Evolutionary conservation across 148 eudicot species (phyloP), one percentile per base, ranked within the genome.

Genomic region (Cornus florida): DNA sequence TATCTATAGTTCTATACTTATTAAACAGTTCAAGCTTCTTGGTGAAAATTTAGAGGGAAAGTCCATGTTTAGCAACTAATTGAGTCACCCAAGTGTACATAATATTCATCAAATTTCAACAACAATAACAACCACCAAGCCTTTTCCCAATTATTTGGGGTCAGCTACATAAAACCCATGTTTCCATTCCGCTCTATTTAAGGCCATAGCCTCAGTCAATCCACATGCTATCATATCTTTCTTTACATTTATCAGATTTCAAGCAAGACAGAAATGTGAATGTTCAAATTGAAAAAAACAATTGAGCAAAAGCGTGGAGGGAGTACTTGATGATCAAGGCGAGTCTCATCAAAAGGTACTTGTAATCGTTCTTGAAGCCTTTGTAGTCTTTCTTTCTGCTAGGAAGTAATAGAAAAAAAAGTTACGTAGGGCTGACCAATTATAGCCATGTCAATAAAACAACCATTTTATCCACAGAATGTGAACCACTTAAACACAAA

Each of bases 251-350:
- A 8, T n/a, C 32, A 43, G 22, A 73, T 67, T 14, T 20, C 13
- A 41, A 69, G 69, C 14, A 39, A 57, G 57, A 33, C 7, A 17
- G 35, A 70, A 70, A 73, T 33, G 13, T 5, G 48, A 43, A 13
- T 60, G 71, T n/a, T 22, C 46, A 72, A 68, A 41, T 13, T 23
- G 20, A 35, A 75, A 59, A 59, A 57, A 19, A 67, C 38, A 60
- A 16, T 57, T 33, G 82, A 57, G 70, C 71, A 53, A 50, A 75
- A 39, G 62, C 62, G 4, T 62, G 35, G 46, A 68, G 50, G 31
- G 73, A 69, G 38, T 88, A 96, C 99, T 80, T 92, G 99, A 87
- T 96, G 99, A 57, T 89, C 97, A 56, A 83, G 83, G 60, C 86
- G 80, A 76, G 82, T 83, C 79, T 91, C 94, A 67, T 93, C 95